phyloP scores from a whole-genome alignment of 1,284 basidiomycete species.

The Puccinia novopanici region DNA sequence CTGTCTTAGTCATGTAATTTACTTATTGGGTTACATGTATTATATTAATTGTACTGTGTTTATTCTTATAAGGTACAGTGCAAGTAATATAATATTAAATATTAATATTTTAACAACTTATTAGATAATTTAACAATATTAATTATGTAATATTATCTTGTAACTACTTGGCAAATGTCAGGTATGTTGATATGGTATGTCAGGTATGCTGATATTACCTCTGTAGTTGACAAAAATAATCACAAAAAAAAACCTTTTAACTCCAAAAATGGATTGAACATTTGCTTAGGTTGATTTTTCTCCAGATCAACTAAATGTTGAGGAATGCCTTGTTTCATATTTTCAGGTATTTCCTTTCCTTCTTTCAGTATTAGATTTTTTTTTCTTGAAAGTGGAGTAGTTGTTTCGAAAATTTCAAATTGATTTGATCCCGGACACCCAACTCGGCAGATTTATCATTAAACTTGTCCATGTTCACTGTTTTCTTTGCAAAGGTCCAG shows the following conservation, averaged over 20 bases:
- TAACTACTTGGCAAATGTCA: no score
- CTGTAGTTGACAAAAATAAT: no score
- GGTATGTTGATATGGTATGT: no score
- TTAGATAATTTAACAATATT: no score
- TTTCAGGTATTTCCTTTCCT: not conserved
- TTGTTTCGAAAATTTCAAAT: not conserved
- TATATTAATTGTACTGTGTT: no score
- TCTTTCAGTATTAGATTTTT: not conserved
- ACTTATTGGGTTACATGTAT: no score
- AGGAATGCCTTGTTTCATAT: not conserved
- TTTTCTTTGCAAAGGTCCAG: not conserved
- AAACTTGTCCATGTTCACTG: not conserved
- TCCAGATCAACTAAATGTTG: not conserved
- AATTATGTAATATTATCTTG: no score
- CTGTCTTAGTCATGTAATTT: no score
- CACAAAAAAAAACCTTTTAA: not conserved
- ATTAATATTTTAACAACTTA: no score
- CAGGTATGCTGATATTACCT: no score
- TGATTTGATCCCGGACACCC: not conserved
- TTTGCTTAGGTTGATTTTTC: not conserved
- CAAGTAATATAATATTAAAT: no score
- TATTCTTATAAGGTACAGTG: no score
- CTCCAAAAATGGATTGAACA: slow-evolving; percentile 8
- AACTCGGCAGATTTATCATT: not conserved
- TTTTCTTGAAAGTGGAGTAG: not conserved